phyloP scores from a whole-genome alignment of 129 eudicot genomes.

The Arctium minus region DNA sequence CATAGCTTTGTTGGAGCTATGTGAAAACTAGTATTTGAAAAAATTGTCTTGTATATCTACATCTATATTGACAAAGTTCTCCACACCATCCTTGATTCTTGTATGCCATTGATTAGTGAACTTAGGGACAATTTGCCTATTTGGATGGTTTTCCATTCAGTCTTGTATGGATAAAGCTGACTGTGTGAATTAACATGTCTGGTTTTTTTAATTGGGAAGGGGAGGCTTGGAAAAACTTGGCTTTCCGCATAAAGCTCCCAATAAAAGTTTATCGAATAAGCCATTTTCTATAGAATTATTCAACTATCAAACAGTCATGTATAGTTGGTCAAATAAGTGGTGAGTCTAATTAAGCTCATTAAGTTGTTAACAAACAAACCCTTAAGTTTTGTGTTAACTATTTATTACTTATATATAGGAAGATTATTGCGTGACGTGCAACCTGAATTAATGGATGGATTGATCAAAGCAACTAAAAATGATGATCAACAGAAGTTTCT shows the following conservation, averaged over 20 bases:
- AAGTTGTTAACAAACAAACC: neutral
- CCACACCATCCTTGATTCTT: neutral
- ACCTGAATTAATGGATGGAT: conserved; percentile 68
- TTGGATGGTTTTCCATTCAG: no score
- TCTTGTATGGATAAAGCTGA: no score
- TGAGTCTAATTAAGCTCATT: neutral
- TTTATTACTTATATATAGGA: conserved; percentile 39
- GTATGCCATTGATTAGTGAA: neutral
- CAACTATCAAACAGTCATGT: neutral
- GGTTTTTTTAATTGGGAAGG: neutral
- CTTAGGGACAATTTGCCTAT: no score
- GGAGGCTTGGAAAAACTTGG: neutral
- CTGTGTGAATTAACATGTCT: no score
- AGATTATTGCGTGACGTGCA: conserved; percentile 70
- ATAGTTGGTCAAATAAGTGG: neutral
- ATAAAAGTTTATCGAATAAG: neutral
- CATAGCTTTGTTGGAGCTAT: neutral
- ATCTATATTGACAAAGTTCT: neutral
- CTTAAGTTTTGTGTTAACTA: neutral
- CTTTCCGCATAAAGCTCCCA: neutral
- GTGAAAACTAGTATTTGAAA: neutral
- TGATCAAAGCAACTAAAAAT: conserved; percentile 71
- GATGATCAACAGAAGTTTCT: conserved; percentile 62
- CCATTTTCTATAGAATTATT: neutral
- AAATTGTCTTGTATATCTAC: neutral